Evolutionary conservation across 2,329 filamentous ascomycete genomes (phyloP), one percentile per base, ranked within the genome.

Genomic region (Claviceps sp.): DNA sequence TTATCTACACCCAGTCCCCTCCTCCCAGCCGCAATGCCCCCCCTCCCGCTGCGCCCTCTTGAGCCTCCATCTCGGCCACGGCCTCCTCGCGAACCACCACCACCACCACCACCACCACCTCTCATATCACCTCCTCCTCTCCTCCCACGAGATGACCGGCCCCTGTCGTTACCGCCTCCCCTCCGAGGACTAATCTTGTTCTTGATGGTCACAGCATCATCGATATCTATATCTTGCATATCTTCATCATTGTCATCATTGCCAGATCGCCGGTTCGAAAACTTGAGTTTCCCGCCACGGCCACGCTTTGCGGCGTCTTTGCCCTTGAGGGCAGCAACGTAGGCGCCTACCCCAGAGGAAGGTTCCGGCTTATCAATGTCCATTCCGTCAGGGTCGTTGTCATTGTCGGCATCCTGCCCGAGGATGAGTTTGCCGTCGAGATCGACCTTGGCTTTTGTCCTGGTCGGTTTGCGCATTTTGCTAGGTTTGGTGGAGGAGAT

Each of bases 401-500:
- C 73, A 13, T 71, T 72, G 44, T 76, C 71, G 47, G 67, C 67
- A 48, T 77, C 76, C 59, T 76, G 73, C 59, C 82, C 84, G 50
- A 94, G 75, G 57, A 94, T 78, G 43, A 94, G 77, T 70, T 90
- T 93, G 55, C 88, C 88, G 63, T 94, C 87, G 48, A 84, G 67
- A 61, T 93, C 82, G 14, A 75, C 75, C 72, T 81, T 86, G 50
- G 82, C 82, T 67, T 84, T 86, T 50, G 73, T 77, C 55, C 63
- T 67, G 43, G 70, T 78, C 50, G 73, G 73, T 60, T 76, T 75
- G 64, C 78, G 78, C 58, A 77, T 68, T 64, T 81, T 84, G 52
- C 78, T 69, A 3, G 90, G 91, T 67, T 89, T 91, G 11, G 88
- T 95, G 5, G 87, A 88, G 2, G 90, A 95, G 62, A 98, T 96